phyloP scores from a whole-genome alignment of 352 stramenopile genomes.

The Globisporangium carolinianum region DNA sequence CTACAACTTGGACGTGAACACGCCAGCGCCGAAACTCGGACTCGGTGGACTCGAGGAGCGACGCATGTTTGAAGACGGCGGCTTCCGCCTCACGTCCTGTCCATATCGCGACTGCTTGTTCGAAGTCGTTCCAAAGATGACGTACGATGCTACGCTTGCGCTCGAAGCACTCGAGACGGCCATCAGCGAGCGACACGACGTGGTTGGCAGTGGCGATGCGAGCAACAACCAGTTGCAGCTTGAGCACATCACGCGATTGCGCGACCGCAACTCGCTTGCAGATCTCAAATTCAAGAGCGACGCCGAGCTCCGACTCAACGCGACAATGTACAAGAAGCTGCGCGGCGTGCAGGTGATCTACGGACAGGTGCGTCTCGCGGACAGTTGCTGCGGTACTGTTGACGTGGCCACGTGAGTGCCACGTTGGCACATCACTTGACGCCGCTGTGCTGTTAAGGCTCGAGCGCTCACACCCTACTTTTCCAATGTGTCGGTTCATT shows the following conservation, averaged over 20 bases:
- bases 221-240: background rate
- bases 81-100: constrained; percentile 35
- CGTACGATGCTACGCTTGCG: constrained; percentile 51
- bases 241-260: constrained; percentile 7
- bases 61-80: constrained; percentile 25
- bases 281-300: constrained; percentile 70
- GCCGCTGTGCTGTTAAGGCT: too few species aligned
- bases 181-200: constrained; percentile 1
- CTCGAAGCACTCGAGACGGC: constrained; percentile 19
- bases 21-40: constrained; percentile 29
- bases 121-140: constrained; percentile 69
- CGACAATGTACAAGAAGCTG: constrained; percentile 65
- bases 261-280: constrained; percentile 21
- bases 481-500: too few species aligned
- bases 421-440: too few species aligned
- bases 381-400: too few species aligned
- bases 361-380: constrained; percentile 32
- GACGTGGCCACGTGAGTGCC: too few species aligned
- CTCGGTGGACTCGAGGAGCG: constrained; percentile 37
- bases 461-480: too few species aligned
- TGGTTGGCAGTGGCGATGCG: background rate
- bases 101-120: constrained; percentile 66
- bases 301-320: constrained; percentile 55
- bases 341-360: constrained; percentile 55
- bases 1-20: constrained; percentile 15